These are phyloP conservation scores for Haberlea rhodopensis DNA, from an alignment of 257 asterid genomes.

Conservation along the genomic window DNA sequence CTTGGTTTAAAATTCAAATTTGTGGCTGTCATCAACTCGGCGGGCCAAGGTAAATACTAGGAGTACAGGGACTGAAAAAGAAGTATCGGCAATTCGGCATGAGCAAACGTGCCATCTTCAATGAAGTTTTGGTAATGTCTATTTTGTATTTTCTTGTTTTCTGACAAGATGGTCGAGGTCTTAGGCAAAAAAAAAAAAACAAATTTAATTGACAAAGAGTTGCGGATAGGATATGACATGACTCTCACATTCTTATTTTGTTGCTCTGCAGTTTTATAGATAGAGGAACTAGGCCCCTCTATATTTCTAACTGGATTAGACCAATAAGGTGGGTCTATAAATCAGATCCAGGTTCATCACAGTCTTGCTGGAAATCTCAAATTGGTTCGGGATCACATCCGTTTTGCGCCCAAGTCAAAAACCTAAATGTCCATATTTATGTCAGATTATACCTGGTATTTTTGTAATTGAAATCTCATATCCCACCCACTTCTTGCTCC, in stretches of 20 bases:
- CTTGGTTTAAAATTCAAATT: background rate
- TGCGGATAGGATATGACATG: constrained; percentile 4
- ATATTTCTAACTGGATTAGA: constrained; percentile 30
- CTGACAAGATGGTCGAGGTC: background rate
- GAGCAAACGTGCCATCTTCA: too few species aligned
- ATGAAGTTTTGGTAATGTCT: background rate
- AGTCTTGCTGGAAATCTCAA: constrained; percentile 36
- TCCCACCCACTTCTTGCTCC: constrained; percentile 28
- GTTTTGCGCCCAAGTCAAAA: constrained; percentile 28
- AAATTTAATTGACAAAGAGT: background rate
- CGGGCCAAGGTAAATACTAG: background rate
- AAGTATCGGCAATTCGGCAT: too few species aligned
- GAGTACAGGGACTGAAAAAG: too few species aligned
- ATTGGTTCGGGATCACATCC: constrained; percentile 32
- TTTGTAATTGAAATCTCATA: constrained; percentile 14
- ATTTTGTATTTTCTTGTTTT: background rate
- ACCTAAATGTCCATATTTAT: constrained; percentile 32
- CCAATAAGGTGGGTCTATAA: constrained; percentile 41
- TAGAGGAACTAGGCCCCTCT: constrained; percentile 27
- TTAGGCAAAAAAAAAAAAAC: background rate
- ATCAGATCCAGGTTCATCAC: constrained; percentile 37
- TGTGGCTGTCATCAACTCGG: background rate
- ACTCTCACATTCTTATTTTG: constrained; percentile 23
- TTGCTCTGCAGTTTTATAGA: constrained; percentile 28
- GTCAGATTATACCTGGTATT: constrained; percentile 36